phyloP scores from a whole-genome alignment of 331 rosid genomes.

The Malus hybrid region DNA sequence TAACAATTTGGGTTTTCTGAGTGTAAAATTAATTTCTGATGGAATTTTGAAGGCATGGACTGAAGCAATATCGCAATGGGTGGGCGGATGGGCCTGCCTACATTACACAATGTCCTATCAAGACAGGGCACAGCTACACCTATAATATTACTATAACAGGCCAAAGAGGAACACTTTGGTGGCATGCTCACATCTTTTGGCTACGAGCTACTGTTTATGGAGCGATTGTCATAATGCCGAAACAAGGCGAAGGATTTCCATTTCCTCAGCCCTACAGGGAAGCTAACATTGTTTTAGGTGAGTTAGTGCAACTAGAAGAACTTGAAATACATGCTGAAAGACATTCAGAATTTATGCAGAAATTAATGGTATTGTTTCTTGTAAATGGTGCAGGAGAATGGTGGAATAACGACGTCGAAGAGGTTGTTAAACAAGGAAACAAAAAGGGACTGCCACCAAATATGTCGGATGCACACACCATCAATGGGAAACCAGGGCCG shows the following conservation, averaged over 20 bases:
- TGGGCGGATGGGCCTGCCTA: constrained; percentile 41
- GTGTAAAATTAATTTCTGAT: background rate
- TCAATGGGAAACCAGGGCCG: constrained; percentile 38
- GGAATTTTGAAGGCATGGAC: constrained; percentile 22
- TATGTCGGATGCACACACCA: constrained; percentile 30
- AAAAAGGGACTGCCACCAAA: constrained; percentile 26
- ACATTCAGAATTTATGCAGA: background rate
- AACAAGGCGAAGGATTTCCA: constrained; percentile 18
- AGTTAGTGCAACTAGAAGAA: background rate
- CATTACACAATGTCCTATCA: constrained; percentile 34
- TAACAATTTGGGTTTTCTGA: background rate
- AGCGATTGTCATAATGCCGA: constrained; percentile 26
- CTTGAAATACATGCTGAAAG: background rate
- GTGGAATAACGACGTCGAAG: constrained; percentile 30
- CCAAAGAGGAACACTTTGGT: constrained; percentile 38
- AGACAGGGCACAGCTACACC: constrained; percentile 19
- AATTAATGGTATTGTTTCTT: no score
- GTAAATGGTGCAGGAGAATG: constrained; percentile 19
- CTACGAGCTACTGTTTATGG: constrained; percentile 35
- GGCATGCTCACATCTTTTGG: constrained; percentile 43
- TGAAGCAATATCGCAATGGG: constrained; percentile 32
- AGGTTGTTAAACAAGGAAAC: constrained; percentile 22
- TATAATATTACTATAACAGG: constrained; percentile 23
- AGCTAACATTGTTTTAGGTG: constrained; percentile 9
- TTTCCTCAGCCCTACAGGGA: constrained; percentile 29